Evolutionary conservation across 164 flowering plant genomes (phyloP).

Genomic region (Warburgia ugandensis): DNA sequence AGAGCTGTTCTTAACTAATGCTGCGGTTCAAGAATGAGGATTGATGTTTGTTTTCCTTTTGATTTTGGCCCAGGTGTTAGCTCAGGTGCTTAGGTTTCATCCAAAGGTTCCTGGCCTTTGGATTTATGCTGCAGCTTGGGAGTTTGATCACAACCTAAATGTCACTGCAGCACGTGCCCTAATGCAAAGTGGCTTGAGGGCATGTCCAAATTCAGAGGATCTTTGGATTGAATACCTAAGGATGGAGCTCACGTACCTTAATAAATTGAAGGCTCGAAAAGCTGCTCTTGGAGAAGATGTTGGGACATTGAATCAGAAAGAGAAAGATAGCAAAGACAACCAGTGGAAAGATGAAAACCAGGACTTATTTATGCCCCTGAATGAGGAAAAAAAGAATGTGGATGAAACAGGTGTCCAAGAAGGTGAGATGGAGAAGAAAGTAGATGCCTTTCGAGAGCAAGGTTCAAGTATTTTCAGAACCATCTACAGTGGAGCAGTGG

Average conservation of each 20-base stretch:
- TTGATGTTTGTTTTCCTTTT: neutral
- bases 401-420: constrained; percentile 23
- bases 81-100: constrained; percentile 71
- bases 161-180: constrained; percentile 75
- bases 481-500: constrained; percentile 54
- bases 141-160: constrained; percentile 76
- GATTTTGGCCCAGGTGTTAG: constrained; percentile 45
- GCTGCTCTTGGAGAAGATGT: constrained; percentile 71
- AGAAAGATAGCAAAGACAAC: constrained; percentile 30
- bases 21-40: no score
- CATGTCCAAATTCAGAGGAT: constrained; percentile 74
- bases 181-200: constrained; percentile 80
- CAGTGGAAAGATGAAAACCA: constrained; percentile 75
- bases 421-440: constrained; percentile 29
- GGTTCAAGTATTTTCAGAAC: constrained; percentile 45
- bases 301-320: constrained; percentile 32
- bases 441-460: constrained; percentile 48
- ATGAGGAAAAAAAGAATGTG: constrained; percentile 21
- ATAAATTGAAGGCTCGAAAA: constrained; percentile 76
- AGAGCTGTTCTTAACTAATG: neutral
- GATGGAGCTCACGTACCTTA: constrained; percentile 87
- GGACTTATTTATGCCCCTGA: constrained; percentile 61
- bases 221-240: constrained; percentile 91
- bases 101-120: constrained; percentile 90
- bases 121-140: constrained; percentile 98